Percentiles rank a stretch among this genome's conserved stretches.
These are phyloP conservation scores for Anisogramma anomala DNA, from an alignment of 2,329 filamentous ascomycete genomes.

Conservation along the genomic window DNA sequence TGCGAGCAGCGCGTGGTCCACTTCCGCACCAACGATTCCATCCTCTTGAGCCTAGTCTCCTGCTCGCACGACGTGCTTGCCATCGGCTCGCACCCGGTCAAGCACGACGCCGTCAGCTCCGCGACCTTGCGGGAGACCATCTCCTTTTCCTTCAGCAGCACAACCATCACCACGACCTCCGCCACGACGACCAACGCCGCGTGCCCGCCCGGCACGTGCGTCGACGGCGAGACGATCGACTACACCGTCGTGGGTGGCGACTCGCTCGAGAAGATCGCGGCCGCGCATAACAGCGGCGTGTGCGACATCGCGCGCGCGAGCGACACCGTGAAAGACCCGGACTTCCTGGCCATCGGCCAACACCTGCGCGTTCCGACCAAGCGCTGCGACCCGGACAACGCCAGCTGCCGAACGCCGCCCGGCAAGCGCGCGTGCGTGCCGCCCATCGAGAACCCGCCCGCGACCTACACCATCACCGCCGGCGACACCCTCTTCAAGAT, in stretches of 20 bases:
- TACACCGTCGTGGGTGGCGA: constrained; percentile 4
- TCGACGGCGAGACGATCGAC: not conserved
- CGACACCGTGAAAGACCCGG: not conserved
- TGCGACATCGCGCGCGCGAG: constrained; percentile 2
- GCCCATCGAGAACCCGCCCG: not conserved
- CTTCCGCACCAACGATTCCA: constrained; percentile 3
- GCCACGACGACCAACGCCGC: not conserved
- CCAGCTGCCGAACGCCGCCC: constrained; percentile 3
- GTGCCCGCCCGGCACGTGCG: not conserved
- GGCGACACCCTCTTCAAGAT: constrained; percentile 6
- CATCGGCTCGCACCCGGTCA: not conserved
- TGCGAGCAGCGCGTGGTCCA: constrained; percentile 5
- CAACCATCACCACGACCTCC: not conserved
- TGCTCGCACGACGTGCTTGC: constrained; percentile 6
- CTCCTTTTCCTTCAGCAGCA: too few relatives aligned
- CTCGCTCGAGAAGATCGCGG: constrained; percentile 3
- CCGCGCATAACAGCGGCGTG: constrained; percentile 1
- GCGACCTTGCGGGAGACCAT: too few relatives aligned
- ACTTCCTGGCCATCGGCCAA: constrained; percentile 2
- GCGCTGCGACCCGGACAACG: constrained; percentile 4
- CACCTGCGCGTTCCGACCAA: constrained; percentile 2
- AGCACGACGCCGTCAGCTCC: too few relatives aligned
- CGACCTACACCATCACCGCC: not conserved
- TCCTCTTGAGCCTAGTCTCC: not conserved
- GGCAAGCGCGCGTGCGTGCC: constrained; percentile 2